Evolutionary conservation across 495 filamentous ascomycete species (phyloP), one percentile per base, ranked within the genome.

Genomic region (Aeminium ludgeri): DNA sequence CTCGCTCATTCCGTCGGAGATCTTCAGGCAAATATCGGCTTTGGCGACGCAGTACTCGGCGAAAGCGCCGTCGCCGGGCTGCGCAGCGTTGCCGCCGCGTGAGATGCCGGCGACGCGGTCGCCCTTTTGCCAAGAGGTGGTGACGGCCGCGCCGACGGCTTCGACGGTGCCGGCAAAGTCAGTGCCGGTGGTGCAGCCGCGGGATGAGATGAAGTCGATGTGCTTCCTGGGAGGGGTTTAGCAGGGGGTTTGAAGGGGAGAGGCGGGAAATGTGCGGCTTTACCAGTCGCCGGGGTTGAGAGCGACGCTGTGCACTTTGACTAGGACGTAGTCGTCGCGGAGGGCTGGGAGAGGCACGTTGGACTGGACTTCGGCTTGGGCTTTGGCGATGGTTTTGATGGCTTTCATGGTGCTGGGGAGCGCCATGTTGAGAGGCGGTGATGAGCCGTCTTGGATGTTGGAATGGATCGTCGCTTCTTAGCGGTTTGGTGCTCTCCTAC

Each of bases 201-300:
- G 19, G 36, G 16, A 17, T n/a, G n/a, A n/a, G n/a, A n/a, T n/a
- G 30, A 52, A 54, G 11, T 62, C 63, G 8, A 74, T 53, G 36
- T 66, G 62, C 51, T 77, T 77, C 64, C 67, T 74, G 58, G 72
- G 53, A 65, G n/a, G n/a, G n/a, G n/a, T n/a, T n/a, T n/a, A n/a
- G n/a, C n/a, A n/a, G n/a, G n/a, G n/a, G n/a, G n/a, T n/a, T n/a
- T n/a, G n/a, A n/a, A n/a, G n/a, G n/a, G n/a, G n/a, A n/a, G n/a
- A n/a, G n/a, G n/a, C n/a, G n/a, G n/a, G n/a, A n/a, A n/a, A n/a
- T n/a, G n/a, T n/a, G n/a, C n/a, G n/a, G 1, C 3, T 5, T 49
- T 74, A 73, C 63, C 66, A 73, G 58, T 76, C 72, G 0, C 65
- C 70, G 7, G 72, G 71, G 41, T 76, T 76, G 34, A 74, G 48